Base-by-base conservation (phyloP, 768 basidiomycete genomes). In the Auriscalpium orientale region DNA sequence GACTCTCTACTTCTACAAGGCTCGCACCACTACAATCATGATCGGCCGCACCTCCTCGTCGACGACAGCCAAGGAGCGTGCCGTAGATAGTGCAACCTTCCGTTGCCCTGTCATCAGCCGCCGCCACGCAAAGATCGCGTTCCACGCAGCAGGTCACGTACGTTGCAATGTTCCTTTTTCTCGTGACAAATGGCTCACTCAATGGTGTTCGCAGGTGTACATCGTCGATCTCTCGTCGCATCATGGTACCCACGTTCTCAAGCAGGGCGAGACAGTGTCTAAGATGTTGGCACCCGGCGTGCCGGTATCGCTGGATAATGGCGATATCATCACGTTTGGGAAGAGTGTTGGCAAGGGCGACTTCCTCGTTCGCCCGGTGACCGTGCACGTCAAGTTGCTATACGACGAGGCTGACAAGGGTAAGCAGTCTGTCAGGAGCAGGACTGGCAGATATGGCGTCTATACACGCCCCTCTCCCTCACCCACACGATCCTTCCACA, bases 21-120 rank as follows among this genome's bases (percentile, higher is more conserved):
- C 75, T 28, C 69, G 72, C 52, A 76, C 79, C 5, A 69, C 70
- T 45, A 76, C 78, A 48, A 74, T 90, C 15, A 75, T 79, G 58
- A 82, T 91, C 64, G 89, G 89, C 4, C 82, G 89, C 48, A 81
- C 82, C 56, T 81, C 87, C 10, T 67, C 77, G 18, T 74, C 73
- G 55, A 76, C 80, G 60, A 62, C 66, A 43, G 72, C 67, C 56
- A 65, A 68, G 48, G 74, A 72, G 55, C 69, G 68, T 50, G 74
- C 76, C 22, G 67, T 67, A 49, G 75, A 76, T 54, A 76, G 75
- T 55, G 85, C 82, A 15, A 78, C 82, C 68, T 90, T 90, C 61
- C 71, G 81, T 49, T 90, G 89, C 65, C 84, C 87, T 34, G 89
- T 91, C 47, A 85, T 91, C 60, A 89, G 86, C 67, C 79, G 89